A percentile compares a stretch with the other conserved stretches of the same genome.
Conservation (phyloP, 257 asterid genomes). For the Ajuga chamaepitys region DNA sequence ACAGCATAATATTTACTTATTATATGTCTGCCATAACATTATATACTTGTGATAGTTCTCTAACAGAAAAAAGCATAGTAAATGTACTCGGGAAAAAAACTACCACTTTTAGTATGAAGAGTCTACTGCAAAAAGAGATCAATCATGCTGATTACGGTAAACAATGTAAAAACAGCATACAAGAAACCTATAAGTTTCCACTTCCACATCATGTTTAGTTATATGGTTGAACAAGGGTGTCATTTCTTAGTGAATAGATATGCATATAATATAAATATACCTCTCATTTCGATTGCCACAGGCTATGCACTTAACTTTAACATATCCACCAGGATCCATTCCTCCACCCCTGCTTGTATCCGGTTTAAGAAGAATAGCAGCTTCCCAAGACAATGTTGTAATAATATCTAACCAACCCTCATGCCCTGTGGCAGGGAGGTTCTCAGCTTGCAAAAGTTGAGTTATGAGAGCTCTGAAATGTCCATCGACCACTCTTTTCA, state of each 20-base stretch:
- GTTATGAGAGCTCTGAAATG: conserved; percentile 63
- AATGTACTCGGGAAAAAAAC: neutral
- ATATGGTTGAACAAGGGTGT: neutral
- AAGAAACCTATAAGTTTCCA: conserved; percentile 14
- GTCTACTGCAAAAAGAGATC: neutral
- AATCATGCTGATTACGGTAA: neutral
- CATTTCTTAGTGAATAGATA: neutral
- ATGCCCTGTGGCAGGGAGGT: conserved; percentile 34
- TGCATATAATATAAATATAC: conserved; percentile 22
- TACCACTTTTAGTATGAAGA: neutral
- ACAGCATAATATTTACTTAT: neutral
- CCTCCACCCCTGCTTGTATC: conserved; percentile 72
- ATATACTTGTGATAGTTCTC: conserved; percentile 8
- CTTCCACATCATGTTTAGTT: conserved; percentile 3
- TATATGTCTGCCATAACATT: neutral
- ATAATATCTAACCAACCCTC: conserved; percentile 69
- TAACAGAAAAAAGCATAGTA: neutral
- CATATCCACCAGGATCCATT: conserved; percentile 90
- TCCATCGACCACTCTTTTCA: conserved; percentile 54
- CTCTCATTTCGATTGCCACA: conserved; percentile 62
- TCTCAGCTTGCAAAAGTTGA: conserved; percentile 62
- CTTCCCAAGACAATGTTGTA: conserved; percentile 66
- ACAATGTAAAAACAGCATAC: neutral
- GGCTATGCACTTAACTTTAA: conserved; percentile 71
- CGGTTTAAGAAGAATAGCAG: conserved; percentile 69